Conservation (phyloP, 2,329 filamentous ascomycete genomes). For the Pleurostoma richardsiae region DNA sequence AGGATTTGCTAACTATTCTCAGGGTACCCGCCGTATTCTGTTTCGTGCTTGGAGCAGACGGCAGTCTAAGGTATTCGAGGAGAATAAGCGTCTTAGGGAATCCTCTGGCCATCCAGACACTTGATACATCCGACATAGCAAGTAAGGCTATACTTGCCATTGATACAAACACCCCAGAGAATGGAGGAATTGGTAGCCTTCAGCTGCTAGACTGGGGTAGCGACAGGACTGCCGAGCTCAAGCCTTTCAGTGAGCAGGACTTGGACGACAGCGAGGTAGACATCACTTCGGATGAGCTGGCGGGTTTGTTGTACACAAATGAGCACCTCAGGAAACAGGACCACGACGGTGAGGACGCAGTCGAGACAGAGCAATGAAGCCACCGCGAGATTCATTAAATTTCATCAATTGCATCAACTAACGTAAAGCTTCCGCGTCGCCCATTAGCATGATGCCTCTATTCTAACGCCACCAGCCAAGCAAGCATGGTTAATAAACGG, state of each 20-base stretch:
- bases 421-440: not conserved
- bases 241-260: not conserved
- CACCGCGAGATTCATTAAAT: not conserved
- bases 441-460: conserved; percentile 7
- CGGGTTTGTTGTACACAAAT: conserved; percentile 37
- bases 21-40: conserved; percentile 61
- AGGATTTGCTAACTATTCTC: conserved; percentile 1
- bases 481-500: not conserved
- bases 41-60: conserved; percentile 47
- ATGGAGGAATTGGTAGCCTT: too few relatives aligned
- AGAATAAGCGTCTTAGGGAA: conserved; percentile 59
- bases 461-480: conserved; percentile 9
- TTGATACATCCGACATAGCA: too few relatives aligned
- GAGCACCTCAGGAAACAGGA: conserved; percentile 43
- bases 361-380: conserved; percentile 6
- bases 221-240: too few relatives aligned
- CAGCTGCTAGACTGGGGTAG: too few relatives aligned
- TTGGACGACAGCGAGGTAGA: conserved; percentile 24
- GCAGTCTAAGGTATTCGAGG: conserved; percentile 41
- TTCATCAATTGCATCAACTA: not conserved
- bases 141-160: too few relatives aligned
- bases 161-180: too few relatives aligned
- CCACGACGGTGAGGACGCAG: conserved; percentile 17
- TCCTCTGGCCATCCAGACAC: conserved; percentile 45
- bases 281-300: conserved; percentile 29